Evolutionary conservation across 352 stramenopile genomes (phyloP).

Genomic region (Thalassiosira ordinaria): DNA sequence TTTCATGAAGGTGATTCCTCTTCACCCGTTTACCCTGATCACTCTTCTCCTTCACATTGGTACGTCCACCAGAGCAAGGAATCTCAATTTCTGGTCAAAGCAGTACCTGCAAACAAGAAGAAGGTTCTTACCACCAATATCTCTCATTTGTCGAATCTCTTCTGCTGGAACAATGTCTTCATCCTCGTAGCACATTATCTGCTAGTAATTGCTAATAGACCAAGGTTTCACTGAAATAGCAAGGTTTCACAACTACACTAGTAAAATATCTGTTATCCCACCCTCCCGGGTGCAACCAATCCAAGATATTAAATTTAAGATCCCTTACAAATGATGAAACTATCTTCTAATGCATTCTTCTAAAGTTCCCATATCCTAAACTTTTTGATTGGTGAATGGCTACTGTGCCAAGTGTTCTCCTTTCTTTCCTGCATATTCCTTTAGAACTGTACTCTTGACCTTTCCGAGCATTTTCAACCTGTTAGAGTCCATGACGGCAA

Average conservation of each 20-base stretch:
- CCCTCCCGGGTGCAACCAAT: too few species aligned
- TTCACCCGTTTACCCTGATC: not conserved
- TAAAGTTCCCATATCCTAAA: too few species aligned
- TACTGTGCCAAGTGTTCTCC: too few species aligned
- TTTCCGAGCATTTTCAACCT: conserved; percentile 89
- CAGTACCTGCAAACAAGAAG: not conserved
- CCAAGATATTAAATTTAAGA: too few species aligned
- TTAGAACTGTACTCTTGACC: conserved; percentile 60
- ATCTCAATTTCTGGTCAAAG: not conserved
- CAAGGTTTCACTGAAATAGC: not conserved
- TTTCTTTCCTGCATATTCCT: not conserved
- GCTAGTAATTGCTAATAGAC: conserved; percentile 1
- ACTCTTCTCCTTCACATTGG: not conserved
- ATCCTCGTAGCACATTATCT: not conserved
- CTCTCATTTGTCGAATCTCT: conserved; percentile 17
- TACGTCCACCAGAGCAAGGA: not conserved
- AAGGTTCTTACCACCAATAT: not conserved
- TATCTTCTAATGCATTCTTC: too few species aligned
- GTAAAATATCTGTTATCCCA: too few species aligned
- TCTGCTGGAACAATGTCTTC: not conserved
- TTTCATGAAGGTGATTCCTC: too few species aligned
- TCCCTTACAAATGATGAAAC: too few species aligned
- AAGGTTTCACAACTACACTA: too few species aligned
- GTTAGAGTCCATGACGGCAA: conserved; percentile 90
- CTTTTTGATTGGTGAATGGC: too few species aligned